Base-by-base conservation (phyloP, 23 red algal species). In the Gracilaria domingensis region DNA sequence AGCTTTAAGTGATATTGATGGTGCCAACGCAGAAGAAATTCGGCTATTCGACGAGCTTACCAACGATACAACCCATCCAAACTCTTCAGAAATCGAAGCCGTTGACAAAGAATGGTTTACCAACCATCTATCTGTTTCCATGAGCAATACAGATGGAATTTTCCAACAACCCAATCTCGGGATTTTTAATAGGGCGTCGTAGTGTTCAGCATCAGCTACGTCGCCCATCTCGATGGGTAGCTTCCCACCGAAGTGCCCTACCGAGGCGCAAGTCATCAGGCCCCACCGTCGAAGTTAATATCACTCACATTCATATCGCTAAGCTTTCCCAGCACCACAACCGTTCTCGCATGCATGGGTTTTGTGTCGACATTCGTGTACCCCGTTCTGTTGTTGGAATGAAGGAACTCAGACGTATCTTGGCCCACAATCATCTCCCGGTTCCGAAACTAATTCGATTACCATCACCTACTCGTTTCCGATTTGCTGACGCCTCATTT, bases 21-120 rank as follows among this genome's bases (percentile, higher is more conserved):
- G 11, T 9, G 14, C 40, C 24, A 9, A 78, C 73, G n/a, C 24
- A 23, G 73, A 53, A 40, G 73, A 78, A 53, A 40, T 88, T 56
- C 34, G 39, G 16, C 28, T 88, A 16, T 88, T 88, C 51, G 64
- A 88, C 12, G 45, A 74, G n/a, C 30, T 88, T 14, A 44, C 20
- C n/a, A n/a, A 29, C 35, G 70, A 21, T 62, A 28, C 8, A 8
- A 17, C 32, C 29, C 64, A 21, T 0, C 67, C 12, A 58, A 9
- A 23, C 17, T 58, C 25, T 38, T 12, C 9, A 26, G 13, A 48
- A 34, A 32, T 73, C n/a, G 84, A 70, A 16, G 24, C 18, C 26
- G 37, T 55, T 30, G 64, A 88, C 39, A 26, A 70, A 55, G 84
- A 88, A 62, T 88, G n/a, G n/a, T n/a, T n/a, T n/a, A n/a, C n/a